phyloP scores from a whole-genome alignment of 805 yeast species.

The Suhomyces emberorum region DNA sequence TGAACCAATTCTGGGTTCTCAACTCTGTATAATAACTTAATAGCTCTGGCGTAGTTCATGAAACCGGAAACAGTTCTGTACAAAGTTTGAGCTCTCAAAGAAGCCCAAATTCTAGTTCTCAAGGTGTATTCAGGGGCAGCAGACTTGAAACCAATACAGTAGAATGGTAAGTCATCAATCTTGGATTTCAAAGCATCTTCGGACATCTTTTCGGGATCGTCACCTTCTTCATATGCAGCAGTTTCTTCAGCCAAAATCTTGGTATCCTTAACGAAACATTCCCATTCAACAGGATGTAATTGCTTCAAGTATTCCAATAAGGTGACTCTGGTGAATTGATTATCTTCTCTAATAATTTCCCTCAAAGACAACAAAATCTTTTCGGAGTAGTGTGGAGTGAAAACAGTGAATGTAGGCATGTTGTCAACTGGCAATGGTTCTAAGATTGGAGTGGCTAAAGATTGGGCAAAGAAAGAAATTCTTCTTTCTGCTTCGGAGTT shows the following conservation, averaged over 20 bases:
- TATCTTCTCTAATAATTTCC: constrained; percentile 96
- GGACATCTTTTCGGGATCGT: constrained; percentile 35
- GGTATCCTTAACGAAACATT: constrained; percentile 93
- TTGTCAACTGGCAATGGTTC: constrained; percentile 99
- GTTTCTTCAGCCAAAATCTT: constrained; percentile 93
- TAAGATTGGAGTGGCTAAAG: constrained; percentile 96
- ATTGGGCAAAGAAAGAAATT: constrained; percentile 98
- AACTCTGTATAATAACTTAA: constrained; percentile 87
- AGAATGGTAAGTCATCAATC: constrained; percentile 89
- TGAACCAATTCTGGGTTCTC: constrained; percentile 95
- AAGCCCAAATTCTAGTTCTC: constrained; percentile 98
- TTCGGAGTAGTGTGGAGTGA: constrained; percentile 95
- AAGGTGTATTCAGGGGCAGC: constrained; percentile 96
- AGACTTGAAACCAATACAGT: constrained; percentile 94
- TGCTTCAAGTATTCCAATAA: constrained; percentile 91
- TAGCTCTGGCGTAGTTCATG: constrained; percentile 97
- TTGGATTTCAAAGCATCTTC: constrained; percentile 74
- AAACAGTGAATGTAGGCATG: constrained; percentile 98
- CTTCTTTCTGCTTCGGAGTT: constrained; percentile 99
- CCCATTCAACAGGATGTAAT: constrained; percentile 96
- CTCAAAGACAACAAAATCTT: constrained; percentile 89
- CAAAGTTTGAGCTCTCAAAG: constrained; percentile 92
- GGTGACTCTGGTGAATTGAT: constrained; percentile 92
- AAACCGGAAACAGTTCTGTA: constrained; percentile 97
- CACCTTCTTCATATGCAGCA: constrained; percentile 68